Evolutionary conservation across 1,139 yeast genomes (phyloP).

Genomic region (Kluyveromyces marxianus): DNA sequence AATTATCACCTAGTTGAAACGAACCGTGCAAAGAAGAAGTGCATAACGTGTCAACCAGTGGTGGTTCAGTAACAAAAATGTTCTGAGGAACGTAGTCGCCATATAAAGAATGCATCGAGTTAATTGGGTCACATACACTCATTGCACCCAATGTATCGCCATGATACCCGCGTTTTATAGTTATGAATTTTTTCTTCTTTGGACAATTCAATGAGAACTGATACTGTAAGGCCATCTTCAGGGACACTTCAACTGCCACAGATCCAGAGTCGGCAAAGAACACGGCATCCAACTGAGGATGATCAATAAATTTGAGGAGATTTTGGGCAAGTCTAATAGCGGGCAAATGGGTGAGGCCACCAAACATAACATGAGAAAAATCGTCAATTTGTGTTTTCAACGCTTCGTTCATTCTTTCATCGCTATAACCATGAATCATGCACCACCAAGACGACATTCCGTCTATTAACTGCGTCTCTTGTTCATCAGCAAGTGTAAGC

Average conservation of each 20-base stretch:
- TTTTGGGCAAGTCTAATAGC: slow-evolving; percentile 23
- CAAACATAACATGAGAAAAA: slow-evolving; percentile 32
- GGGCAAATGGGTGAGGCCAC: slow-evolving; percentile 31
- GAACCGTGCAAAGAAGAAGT: slow-evolving; percentile 1
- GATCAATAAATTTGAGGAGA: slow-evolving; percentile 22
- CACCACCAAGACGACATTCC: slow-evolving; percentile 36
- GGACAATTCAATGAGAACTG: slow-evolving; percentile 15
- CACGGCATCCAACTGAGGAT: slow-evolving; percentile 21
- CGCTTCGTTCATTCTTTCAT: slow-evolving; percentile 27
- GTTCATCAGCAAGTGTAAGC: slow-evolving; percentile 17
- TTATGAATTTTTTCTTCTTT: slow-evolving; percentile 17
- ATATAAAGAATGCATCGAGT: slow-evolving; percentile 30
- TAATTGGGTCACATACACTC: slow-evolving; percentile 29
- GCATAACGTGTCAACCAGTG: slow-evolving; percentile 15
- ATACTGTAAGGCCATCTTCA: slow-evolving; percentile 46
- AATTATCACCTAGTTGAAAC: slow-evolving; percentile 4
- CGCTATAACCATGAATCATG: slow-evolving; percentile 31
- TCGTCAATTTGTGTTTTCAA: slow-evolving; percentile 19
- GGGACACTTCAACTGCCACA: slow-evolving; percentile 48
- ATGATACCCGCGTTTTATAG: slow-evolving; percentile 26
- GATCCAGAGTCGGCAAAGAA: slow-evolving; percentile 43
- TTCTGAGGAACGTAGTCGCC: slow-evolving; percentile 27
- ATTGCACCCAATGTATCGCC: slow-evolving; percentile 31
- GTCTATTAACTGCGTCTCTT: slow-evolving; percentile 20
- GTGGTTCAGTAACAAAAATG: slow-evolving; percentile 27